Base-by-base conservation (phyloP, 768 basidiomycete species). In the Gloeostereum incarnatum region DNA sequence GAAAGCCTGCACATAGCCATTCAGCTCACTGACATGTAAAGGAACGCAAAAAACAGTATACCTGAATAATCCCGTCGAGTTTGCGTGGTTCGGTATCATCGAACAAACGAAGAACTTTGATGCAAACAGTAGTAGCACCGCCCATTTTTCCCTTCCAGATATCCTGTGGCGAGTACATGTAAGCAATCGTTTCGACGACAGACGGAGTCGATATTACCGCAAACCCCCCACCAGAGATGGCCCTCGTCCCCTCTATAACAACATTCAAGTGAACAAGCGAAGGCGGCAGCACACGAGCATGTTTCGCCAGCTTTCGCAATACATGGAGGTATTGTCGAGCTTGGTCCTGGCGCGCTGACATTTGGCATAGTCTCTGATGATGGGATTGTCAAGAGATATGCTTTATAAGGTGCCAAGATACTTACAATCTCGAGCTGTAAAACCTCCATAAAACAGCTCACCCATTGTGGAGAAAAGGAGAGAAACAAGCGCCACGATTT, bases 1-100 rank as follows among this genome's bases (percentile, higher is more conserved):
- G 25, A 59, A 55, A 38, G 48, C 44, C 57, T 59, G 42, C 6
- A 11, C 35, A 20, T 13, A 16, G 34, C 2, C 19, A 3, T 31
- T 19, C 11, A 32, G 7, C 31, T 29, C 17, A 31, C 19, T 24
- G 4, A 13, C 25, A 35, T 25, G 19, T 7, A 7, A 5, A 14
- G 13, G 6, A 3, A 14, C 8, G 16, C n/a, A 19, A 17, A 10
- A 20, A 1, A 6, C 4, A 3, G 16, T 18, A 3, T 32, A 21
- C 14, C n/a, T 31, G 25, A 3, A 16, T 23, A 5, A 35, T 42
- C n/a, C 29, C 6, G 14, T 6, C 25, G 4, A 35, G 35, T 6
- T 5, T 30, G 18, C 19, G 24, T 14, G 18, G 20, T 16, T 23
- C 26, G 10, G 16, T n/a, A 6, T 38, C 41, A 13, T 39, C n/a